Conservation (phyloP, 1,284 basidiomycete species). For the Sporisorium sorghi region DNA sequence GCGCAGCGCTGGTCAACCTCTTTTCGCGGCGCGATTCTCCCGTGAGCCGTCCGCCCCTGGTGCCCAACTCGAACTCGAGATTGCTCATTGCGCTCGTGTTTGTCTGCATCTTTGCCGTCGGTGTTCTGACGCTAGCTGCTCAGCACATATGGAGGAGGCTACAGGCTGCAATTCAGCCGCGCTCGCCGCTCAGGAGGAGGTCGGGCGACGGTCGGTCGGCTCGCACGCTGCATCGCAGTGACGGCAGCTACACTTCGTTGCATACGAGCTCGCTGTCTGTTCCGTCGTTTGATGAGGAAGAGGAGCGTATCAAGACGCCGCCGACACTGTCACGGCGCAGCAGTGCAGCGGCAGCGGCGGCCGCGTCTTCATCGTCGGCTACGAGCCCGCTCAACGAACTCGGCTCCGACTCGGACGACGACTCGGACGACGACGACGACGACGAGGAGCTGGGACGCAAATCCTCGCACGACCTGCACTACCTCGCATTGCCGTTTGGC, state of each 20-base stretch:
- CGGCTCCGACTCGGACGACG: conserved; percentile 32
- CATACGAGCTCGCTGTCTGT: conserved; percentile 11
- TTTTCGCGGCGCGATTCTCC: conserved; percentile 36
- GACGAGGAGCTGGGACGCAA: conserved; percentile 34
- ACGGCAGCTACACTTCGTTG: conserved; percentile 23
- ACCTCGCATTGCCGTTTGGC: conserved; percentile 45
- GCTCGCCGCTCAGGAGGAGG: conserved; percentile 37
- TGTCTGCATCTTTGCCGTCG: conserved; percentile 46
- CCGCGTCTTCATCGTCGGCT: neutral
- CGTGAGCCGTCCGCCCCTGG: conserved; percentile 42
- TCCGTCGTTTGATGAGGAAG: conserved; percentile 45
- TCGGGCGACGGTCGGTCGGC: conserved; percentile 27
- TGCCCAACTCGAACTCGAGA: conserved; percentile 50
- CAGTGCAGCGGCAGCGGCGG: conserved; percentile 32
- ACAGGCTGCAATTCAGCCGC: conserved; percentile 17
- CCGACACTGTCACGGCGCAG: conserved; percentile 41
- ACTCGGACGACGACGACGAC: conserved; percentile 34
- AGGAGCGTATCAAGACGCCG: conserved; percentile 46
- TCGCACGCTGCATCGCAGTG: conserved; percentile 25
- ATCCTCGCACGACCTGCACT: conserved; percentile 33
- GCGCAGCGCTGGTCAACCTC: conserved; percentile 31
- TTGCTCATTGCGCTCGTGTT: conserved; percentile 43
- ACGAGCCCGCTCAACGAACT: conserved; percentile 22
- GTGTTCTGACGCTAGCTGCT: conserved; percentile 33
- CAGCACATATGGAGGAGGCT: conserved; percentile 37